Evolutionary conservation across 306 rosid species (phyloP).

Genomic region (Vachellia pachyceras): DNA sequence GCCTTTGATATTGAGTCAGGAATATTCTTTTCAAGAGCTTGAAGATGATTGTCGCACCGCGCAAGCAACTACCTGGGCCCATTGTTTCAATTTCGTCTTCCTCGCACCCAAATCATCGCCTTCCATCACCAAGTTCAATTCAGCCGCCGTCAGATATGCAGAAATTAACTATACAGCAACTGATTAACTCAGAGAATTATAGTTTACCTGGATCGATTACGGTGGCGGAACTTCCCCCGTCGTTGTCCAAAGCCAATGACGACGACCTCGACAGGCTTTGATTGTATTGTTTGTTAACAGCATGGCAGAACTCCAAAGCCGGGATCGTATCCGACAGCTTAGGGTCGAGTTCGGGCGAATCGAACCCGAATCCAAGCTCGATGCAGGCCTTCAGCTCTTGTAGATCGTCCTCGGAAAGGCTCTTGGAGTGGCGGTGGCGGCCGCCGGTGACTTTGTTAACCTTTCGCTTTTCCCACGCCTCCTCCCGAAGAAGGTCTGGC

Average conservation of each 20-base stretch:
- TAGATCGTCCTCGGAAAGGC: conserved; percentile 70
- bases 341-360: conserved; percentile 60
- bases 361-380: conserved; percentile 79
- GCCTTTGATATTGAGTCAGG: background rate
- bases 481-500: conserved; percentile 69
- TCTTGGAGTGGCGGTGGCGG: conserved; percentile 43
- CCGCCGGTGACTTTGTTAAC: background rate
- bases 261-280: conserved; percentile 49
- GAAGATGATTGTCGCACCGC: conserved; percentile 17
- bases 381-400: conserved; percentile 81
- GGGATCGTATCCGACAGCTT: conserved; percentile 64
- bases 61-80: conserved; percentile 26
- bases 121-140: background rate
- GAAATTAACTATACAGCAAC: background rate
- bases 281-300: conserved; percentile 55
- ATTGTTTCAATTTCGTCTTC: conserved; percentile 11
- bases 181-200: background rate
- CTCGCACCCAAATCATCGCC: conserved; percentile 11
- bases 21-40: background rate
- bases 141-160: background rate
- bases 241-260: conserved; percentile 47
- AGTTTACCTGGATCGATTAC: conserved; percentile 57
- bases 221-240: conserved; percentile 39
- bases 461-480: conserved; percentile 75
- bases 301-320: conserved; percentile 64